Evolutionary conservation across 179 eudicot species (phyloP), one percentile per base, ranked within the genome.

Genomic region (Spinacia oleracea): DNA sequence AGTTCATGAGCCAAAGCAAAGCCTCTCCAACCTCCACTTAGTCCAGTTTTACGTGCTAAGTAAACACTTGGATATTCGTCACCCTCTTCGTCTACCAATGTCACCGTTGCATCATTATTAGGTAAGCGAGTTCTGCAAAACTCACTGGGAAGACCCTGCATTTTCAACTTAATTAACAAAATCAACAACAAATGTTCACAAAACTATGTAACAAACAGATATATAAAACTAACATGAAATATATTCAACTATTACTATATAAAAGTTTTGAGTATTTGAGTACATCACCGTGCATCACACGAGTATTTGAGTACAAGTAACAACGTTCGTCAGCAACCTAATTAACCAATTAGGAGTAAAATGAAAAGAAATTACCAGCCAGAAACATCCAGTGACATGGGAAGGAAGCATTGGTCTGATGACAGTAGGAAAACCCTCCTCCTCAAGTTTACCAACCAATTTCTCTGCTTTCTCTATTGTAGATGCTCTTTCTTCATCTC

Each of bases 11-110:
- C 82, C 70, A 84, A 82, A 1, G 98, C 84, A 76, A 94, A 94
- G 25, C 88, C 93, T 77, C 85, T 92, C 98, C 98, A 92, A 55
- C 98, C 98, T 78, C 98, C 98, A 73, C 98, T 94, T 35, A 94
- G 93, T 51, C 98, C 98, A 31, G 77, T 65, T 83, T 94, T 92
- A 9, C 91, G 79, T 0, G 90, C 87, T 79, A 94, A 75, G 76
- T 90, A 92, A 4, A 90, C 88, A 0, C 86, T 86, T 3, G 87
- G 89, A 75, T 78, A 91, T 78, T 92, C 93, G 29, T 91, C 86
- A 18, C 89, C 94, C 38, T 90, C 83, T 81, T 94, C 97, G 79
- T 94, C 96, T 43, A 92, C 84, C 85, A 94, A 56, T 32, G 88
- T 86, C 25, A 94, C 77, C 64, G 88, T 83, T 50, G 84, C 89